Evolutionary conservation across 1,284 basidiomycete genomes (phyloP), one percentile per base, ranked within the genome.

Genomic region (Rhodotorula sp.): DNA sequence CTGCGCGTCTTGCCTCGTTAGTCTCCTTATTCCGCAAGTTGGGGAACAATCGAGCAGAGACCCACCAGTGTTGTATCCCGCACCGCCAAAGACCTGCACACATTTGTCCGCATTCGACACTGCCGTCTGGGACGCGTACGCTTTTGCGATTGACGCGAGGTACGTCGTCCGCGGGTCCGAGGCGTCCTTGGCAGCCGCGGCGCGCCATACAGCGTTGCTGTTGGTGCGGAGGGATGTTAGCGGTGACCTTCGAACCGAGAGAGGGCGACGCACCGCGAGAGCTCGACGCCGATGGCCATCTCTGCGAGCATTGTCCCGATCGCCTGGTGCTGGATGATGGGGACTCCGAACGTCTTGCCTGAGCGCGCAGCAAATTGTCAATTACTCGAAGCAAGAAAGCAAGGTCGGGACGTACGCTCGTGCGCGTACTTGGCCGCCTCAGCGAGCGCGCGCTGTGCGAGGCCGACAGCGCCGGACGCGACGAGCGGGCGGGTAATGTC

Each of bases 281-380:
- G 44, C 37, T 72, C 70, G 55, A 61, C 64, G 32, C 78, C 80
- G 79, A 86, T 85, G 15, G 85, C 84, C 86, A 87, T 87, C 73
- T 87, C 85, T 25, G 85, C 85, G 10, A 87, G 81, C 81, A 86
- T 84, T 79, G 85, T 85, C 13, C 83, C 84, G 37, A 74, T 82
- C 37, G 83, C 85, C 75, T 86, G 85, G 78, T 87, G 86, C 71
- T 85, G 81, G 71, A 86, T 85, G 78, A 87, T 86, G 5, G 83
- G 79, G 66, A 83, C 82, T 36, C 85, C 86, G 83, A 87, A 86
- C 13, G 86, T 86, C 83, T 85, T 60, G 48, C 39, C 51, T 61
- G 71, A 29, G 15, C 21, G 13, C 22, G 3, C 29, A 27, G 5
- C 3, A 13, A 13, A 39, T 27, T 17, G n/a, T 15, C 37, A 32